phyloP scores from a whole-genome alignment of 257 asterid species.

The Jacaranda copaia region DNA sequence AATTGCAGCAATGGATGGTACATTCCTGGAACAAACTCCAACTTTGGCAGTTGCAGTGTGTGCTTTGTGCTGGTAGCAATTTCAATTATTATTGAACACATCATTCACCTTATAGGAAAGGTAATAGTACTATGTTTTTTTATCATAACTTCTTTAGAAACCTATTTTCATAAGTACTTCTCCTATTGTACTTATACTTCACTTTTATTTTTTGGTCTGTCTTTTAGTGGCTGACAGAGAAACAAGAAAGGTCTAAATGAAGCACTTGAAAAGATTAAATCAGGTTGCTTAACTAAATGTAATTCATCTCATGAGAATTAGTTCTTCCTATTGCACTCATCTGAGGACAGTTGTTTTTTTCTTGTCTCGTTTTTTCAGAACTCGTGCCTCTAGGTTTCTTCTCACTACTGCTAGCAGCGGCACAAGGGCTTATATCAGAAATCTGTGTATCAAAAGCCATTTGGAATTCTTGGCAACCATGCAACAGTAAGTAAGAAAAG shows the following conservation, averaged over 20 bases:
- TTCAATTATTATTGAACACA: constrained; percentile 52
- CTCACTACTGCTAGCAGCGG: constrained; percentile 64
- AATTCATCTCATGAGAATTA: background rate
- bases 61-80: constrained; percentile 57
- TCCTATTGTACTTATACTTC: background rate
- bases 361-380: constrained; percentile 43
- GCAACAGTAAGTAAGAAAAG: constrained; percentile 40
- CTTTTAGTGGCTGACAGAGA: constrained; percentile 54
- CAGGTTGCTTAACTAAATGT: constrained; percentile 43
- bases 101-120: constrained; percentile 57
- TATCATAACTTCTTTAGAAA: background rate
- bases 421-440: constrained; percentile 54
- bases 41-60: constrained; percentile 73
- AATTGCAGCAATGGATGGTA: constrained; percentile 50
- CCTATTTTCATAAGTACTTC: background rate
- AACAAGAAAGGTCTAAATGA: constrained; percentile 57
- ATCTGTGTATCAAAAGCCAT: constrained; percentile 56
- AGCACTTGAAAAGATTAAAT: constrained; percentile 71
- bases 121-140: constrained; percentile 20
- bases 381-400: constrained; percentile 73
- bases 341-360: background rate
- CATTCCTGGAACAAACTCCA: constrained; percentile 59
- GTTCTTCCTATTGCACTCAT: background rate
- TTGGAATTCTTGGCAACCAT: constrained; percentile 70
- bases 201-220: background rate